A percentile compares a stretch with the other conserved stretches of the same genome.
Conservation (phyloP, 495 filamentous ascomycete genomes). For the Tuber aestivum region DNA sequence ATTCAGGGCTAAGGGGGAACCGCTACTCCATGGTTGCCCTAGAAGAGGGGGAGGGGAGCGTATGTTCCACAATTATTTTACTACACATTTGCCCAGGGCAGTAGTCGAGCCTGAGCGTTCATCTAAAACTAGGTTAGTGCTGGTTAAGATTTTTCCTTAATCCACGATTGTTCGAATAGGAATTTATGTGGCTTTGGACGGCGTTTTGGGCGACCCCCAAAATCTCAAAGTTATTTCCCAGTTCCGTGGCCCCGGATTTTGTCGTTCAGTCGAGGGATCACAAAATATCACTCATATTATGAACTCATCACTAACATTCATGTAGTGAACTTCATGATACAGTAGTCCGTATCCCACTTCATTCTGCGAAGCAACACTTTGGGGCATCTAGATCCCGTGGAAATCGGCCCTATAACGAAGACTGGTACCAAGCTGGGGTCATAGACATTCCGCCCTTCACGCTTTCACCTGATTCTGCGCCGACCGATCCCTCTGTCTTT, state of each 20-base stretch:
- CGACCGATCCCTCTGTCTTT: slow-evolving; percentile 56
- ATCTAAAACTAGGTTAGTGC: background rate
- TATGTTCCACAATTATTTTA: slow-evolving; percentile 90
- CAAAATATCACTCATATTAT: background rate
- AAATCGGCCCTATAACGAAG: slow-evolving; percentile 81
- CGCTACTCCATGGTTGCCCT: background rate
- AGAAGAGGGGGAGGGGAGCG: slow-evolving; percentile 42
- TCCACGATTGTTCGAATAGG: background rate
- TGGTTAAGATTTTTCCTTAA: background rate
- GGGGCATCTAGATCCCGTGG: slow-evolving; percentile 74
- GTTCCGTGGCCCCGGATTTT: background rate
- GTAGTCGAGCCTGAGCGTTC: slow-evolving; percentile 51
- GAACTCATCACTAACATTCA: background rate
- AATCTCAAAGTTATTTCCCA: background rate
- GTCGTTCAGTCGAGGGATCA: background rate
- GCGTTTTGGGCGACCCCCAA: background rate
- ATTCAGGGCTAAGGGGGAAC: background rate
- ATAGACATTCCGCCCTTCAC: slow-evolving; percentile 90
- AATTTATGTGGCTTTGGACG: background rate
- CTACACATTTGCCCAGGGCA: slow-evolving; percentile 87
- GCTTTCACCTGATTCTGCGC: slow-evolving; percentile 4
- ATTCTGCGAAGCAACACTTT: slow-evolving; percentile 92
- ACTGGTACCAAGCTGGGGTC: slow-evolving; percentile 89
- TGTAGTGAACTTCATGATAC: slow-evolving; percentile 45
- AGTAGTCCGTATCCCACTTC: slow-evolving; percentile 94